Conservation (phyloP, 169 alveolate genomes). For the Babesia bovis region DNA sequence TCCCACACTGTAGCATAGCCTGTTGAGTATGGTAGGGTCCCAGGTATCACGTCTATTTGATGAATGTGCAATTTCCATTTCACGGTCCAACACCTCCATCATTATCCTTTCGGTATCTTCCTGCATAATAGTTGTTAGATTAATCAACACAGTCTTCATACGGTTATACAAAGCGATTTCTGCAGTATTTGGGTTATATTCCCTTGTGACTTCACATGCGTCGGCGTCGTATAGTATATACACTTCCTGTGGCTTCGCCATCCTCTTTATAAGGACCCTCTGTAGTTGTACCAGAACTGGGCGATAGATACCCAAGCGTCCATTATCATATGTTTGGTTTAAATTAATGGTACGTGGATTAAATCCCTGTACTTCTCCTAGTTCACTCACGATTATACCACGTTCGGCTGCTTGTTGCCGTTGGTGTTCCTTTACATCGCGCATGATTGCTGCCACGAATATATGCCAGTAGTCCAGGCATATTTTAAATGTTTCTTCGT, state of each 20-base stretch:
- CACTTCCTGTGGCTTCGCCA: conserved; percentile 97
- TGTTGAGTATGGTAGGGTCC: conserved; percentile 84
- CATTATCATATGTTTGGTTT: conserved; percentile 29
- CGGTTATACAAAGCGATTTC: conserved; percentile 93
- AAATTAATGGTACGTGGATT: conserved; percentile 25
- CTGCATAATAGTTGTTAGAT: conserved; percentile 93
- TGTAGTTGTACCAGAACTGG: conserved; percentile 78
- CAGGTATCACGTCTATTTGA: conserved; percentile 70
- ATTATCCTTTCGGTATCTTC: conserved; percentile 91
- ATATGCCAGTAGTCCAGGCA: conserved; percentile 96
- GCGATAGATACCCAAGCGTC: conserved; percentile 66
- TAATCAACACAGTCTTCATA: conserved; percentile 92
- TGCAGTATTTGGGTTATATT: conserved; percentile 90
- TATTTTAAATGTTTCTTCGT: conserved; percentile 96
- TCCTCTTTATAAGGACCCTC: conserved; percentile 81
- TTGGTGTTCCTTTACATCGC: conserved; percentile 78
- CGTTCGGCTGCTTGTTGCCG: conserved; percentile 65
- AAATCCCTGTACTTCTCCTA: conserved; percentile 14
- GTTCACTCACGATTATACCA: conserved; percentile 56
- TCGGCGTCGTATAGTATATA: conserved; percentile 87
- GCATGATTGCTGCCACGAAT: conserved; percentile 83
- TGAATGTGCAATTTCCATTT: conserved; percentile 77
- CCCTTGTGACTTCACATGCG: conserved; percentile 87
- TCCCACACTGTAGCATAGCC: conserved; percentile 95
- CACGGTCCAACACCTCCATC: conserved; percentile 86